phyloP scores from a whole-genome alignment of 2,329 filamentous ascomycete species.

The Metarhizium brunneum region DNA sequence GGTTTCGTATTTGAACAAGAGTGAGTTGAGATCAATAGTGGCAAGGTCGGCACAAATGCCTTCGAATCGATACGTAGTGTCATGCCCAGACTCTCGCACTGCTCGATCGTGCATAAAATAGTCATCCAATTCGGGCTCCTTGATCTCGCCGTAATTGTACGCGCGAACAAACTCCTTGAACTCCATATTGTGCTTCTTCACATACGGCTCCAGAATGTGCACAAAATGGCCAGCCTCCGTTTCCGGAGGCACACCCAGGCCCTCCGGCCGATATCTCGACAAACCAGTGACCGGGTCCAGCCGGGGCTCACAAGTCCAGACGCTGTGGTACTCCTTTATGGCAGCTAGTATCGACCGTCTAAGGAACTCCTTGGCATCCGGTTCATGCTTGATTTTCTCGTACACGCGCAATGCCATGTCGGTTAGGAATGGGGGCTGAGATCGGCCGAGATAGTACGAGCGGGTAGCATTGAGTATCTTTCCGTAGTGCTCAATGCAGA shows the following conservation, averaged over 20 bases:
- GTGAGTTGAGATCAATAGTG: slow-evolving; percentile 88
- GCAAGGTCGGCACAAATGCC: slow-evolving; percentile 79
- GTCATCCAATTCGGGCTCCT: slow-evolving; percentile 82
- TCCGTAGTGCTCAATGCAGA: slow-evolving; percentile 96
- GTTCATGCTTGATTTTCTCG: slow-evolving; percentile 83
- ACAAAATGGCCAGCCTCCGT: slow-evolving; percentile 82
- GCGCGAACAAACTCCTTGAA: slow-evolving; percentile 80
- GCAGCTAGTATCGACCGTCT: slow-evolving; percentile 73
- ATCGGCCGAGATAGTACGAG: slow-evolving; percentile 89
- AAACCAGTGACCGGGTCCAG: slow-evolving; percentile 69
- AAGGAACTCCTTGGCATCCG: slow-evolving; percentile 72
- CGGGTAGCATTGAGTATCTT: slow-evolving; percentile 97
- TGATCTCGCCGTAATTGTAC: slow-evolving; percentile 70
- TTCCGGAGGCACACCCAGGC: slow-evolving; percentile 80
- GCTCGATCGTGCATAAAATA: slow-evolving; percentile 96
- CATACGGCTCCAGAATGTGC: slow-evolving; percentile 73
- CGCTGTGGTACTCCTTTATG: slow-evolving; percentile 91
- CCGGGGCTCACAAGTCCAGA: slow-evolving; percentile 75
- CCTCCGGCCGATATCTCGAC: slow-evolving; percentile 76
- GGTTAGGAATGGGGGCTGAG: slow-evolving; percentile 92
- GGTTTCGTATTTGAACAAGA: slow-evolving; percentile 93
- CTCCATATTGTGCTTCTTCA: slow-evolving; percentile 71
- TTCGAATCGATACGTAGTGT: slow-evolving; percentile 91
- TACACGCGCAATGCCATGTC: slow-evolving; percentile 95
- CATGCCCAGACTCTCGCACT: slow-evolving; percentile 91